Base-by-base conservation (phyloP, 2,329 filamentous ascomycete species). In the Orbilia brochopaga region DNA sequence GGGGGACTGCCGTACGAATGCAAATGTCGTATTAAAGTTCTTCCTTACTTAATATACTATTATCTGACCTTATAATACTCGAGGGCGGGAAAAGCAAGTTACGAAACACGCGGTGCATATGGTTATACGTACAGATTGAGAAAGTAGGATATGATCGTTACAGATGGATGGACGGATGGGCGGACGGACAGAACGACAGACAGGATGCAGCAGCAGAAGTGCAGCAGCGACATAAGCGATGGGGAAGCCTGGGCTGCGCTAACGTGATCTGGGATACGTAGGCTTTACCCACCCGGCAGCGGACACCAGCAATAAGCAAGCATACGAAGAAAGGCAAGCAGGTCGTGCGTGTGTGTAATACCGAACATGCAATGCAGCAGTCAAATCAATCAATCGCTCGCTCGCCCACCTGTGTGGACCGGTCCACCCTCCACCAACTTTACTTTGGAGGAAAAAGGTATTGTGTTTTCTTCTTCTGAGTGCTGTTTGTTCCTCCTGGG, bases 261-360 rank as follows among this genome's bases (percentile, higher is more conserved):
- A 72, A 72, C 67, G 60, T 72, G 67, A 72, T 72, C 67, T 72
- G 60, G 67, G 67, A 72, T 72, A 59, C 66, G 63, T 58, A 72
- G 67, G 67, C 67, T 72, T 65, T 65, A 60, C 67, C 66, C 67
- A 65, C 67, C 60, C 60, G 67, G 67, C 67, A 72, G 60, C 67
- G 60, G 67, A 72, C 67, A 72, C 67, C 60, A 72, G 60, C 50
- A 56, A 53, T 10, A 42, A 50, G 27, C 32, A 62, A 46, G 50
- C 30, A 46, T 23, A 13, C 27, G 2, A 21, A 23, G 59, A 60
- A 56, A 24, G 44, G 37, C n/a, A 4, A 4, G 37, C 27, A 8
- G 3, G 27, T 32, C 3, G 8, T 32, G 8, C 4, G 27, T 32
- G 27, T 32, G 27, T 32, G 27, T 8, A 3, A 32, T 4, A 8